These are phyloP conservation scores for Monosporascus cannonballus DNA, from an alignment of 2,329 filamentous ascomycete species.

Conservation along the genomic window DNA sequence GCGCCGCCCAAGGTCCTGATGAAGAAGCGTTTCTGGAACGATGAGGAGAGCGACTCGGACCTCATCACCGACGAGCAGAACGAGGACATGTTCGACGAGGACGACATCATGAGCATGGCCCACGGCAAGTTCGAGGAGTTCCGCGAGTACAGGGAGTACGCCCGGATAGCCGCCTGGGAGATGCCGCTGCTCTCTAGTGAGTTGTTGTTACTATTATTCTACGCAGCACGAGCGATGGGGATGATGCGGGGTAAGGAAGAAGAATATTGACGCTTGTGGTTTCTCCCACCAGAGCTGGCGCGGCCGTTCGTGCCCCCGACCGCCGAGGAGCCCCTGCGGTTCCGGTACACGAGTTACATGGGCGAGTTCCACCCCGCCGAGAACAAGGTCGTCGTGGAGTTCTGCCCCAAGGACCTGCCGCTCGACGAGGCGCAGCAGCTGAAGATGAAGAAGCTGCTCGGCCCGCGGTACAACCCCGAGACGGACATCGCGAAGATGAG, in stretches of 20 bases:
- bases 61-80: conserved; percentile 19
- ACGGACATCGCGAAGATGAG: conserved; percentile 81
- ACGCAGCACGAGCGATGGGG: too few species aligned
- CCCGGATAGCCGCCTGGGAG: conserved; percentile 86
- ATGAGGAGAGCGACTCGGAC: conserved; percentile 22
- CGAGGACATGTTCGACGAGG: conserved; percentile 61
- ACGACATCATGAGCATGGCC: conserved; percentile 77
- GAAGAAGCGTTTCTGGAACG: conserved; percentile 19
- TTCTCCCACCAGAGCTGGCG: conserved; percentile 58
- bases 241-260: neutral
- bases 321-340: conserved; percentile 67
- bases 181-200: conserved; percentile 85
- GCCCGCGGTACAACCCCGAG: conserved; percentile 80
- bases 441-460: conserved; percentile 85
- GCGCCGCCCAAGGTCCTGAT: conserved; percentile 2
- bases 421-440: conserved; percentile 61
- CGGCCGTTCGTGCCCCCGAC: conserved; percentile 73
- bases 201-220: conserved; percentile 28
- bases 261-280: conserved; percentile 6
- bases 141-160: conserved; percentile 82
- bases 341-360: conserved; percentile 96
- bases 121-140: conserved; percentile 86
- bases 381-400: conserved; percentile 91
- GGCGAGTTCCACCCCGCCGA: conserved; percentile 88
- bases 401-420: conserved; percentile 66